Evolutionary conservation across 2,329 filamentous ascomycete species (phyloP).

Genomic region (Cladophialophora exuberans): DNA sequence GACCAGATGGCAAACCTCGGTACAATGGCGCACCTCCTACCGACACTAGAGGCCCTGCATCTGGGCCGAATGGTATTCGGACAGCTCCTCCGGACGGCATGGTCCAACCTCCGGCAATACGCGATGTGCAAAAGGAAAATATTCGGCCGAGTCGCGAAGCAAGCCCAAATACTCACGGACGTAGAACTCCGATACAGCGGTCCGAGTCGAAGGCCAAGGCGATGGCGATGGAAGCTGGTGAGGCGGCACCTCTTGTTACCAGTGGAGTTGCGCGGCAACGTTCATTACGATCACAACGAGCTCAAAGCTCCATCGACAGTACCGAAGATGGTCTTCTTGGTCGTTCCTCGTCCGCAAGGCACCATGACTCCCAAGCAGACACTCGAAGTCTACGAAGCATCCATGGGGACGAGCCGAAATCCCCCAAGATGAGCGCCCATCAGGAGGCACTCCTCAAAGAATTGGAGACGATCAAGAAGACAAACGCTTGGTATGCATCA

Average conservation of each 20-base stretch:
- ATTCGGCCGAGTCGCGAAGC: constrained; percentile 46
- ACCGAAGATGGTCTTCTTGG: constrained; percentile 60
- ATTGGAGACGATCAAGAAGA: constrained; percentile 78
- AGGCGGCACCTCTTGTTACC: constrained; percentile 47
- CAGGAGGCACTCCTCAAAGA: constrained; percentile 77
- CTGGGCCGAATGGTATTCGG: constrained; percentile 25
- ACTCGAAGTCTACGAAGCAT: constrained; percentile 46
- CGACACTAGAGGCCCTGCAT: constrained; percentile 37
- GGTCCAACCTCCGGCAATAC: constrained; percentile 26
- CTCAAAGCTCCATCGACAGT: constrained; percentile 71
- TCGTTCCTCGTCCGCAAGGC: constrained; percentile 35
- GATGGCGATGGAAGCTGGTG: constrained; percentile 49
- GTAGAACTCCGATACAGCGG: constrained; percentile 64
- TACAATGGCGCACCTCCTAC: constrained; percentile 51
- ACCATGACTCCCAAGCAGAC: constrained; percentile 44
- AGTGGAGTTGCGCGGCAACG: constrained; percentile 50
- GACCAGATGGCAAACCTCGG: constrained; percentile 20
- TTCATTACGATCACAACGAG: constrained; percentile 60
- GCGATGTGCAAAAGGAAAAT: constrained; percentile 29
- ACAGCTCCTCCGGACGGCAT: constrained; percentile 19
- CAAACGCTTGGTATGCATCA: constrained; percentile 96
- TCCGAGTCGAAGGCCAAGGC: constrained; percentile 44
- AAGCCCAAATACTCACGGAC: constrained; percentile 60
- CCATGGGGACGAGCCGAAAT: constrained; percentile 47
- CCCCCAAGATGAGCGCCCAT: constrained; percentile 49